These are phyloP conservation scores for Candida sphagnicola DNA, from an alignment of 805 yeast species.

Conservation along the genomic window DNA sequence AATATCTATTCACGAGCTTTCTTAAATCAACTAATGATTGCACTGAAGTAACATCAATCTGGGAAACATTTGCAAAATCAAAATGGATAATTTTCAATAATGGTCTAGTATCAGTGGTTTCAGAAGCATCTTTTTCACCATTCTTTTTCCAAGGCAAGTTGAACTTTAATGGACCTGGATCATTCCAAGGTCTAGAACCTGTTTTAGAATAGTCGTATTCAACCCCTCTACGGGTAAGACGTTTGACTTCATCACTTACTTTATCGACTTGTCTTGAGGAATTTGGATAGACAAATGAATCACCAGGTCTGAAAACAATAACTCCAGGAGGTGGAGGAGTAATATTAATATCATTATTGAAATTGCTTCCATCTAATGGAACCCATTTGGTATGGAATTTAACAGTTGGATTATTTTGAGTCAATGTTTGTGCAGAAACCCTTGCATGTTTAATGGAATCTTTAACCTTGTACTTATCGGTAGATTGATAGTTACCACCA, in stretches of 20 bases:
- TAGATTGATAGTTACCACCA: conserved; percentile 20
- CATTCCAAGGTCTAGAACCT: conserved; percentile 88
- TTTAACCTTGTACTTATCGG: conserved; percentile 16
- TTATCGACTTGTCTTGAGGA: conserved; percentile 68
- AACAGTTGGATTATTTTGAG: conserved; percentile 28
- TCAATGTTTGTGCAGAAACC: conserved; percentile 17
- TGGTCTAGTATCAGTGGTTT: conserved; percentile 62
- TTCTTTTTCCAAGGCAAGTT: conserved; percentile 26
- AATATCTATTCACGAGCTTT: conserved; percentile 65
- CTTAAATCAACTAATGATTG: conserved; percentile 75
- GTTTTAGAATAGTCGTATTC: conserved; percentile 28
- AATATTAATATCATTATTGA: conserved; percentile 57
- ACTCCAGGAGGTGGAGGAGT: conserved; percentile 89
- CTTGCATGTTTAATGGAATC: conserved; percentile 9
- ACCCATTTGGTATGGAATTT: conserved; percentile 65
- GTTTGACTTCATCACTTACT: conserved; percentile 63
- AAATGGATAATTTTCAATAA: conserved; percentile 65
- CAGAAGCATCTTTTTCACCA: conserved; percentile 12
- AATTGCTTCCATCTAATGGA: conserved; percentile 46
- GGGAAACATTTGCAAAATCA: conserved; percentile 76
- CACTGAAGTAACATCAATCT: conserved; percentile 74
- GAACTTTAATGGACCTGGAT: conserved; percentile 62
- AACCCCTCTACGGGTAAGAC: conserved; percentile 58
- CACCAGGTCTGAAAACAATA: conserved; percentile 77
- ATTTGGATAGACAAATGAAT: conserved; percentile 79